phyloP scores from a whole-genome alignment of 768 basidiomycete genomes.

The Lepiota venenata region DNA sequence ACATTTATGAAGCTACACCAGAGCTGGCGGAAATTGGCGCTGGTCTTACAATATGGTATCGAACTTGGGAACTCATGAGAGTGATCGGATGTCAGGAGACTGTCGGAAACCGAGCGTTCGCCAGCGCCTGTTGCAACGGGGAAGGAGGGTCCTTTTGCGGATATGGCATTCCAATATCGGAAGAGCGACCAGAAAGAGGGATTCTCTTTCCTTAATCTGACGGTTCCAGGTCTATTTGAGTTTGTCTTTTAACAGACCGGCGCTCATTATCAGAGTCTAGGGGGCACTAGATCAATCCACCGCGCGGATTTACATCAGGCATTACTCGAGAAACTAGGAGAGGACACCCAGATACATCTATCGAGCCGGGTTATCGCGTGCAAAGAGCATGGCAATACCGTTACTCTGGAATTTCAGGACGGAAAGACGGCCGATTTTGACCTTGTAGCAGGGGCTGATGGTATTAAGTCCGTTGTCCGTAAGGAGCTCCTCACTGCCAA shows the following conservation, averaged over 20 bases:
- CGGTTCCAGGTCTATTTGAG: slow-evolving; percentile 21
- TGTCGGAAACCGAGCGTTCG: slow-evolving; percentile 7
- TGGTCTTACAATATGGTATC: slow-evolving; percentile 30
- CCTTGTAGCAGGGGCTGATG: slow-evolving; percentile 39
- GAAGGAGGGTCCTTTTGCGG: neutral
- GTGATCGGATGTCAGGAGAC: slow-evolving; percentile 17
- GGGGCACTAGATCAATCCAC: slow-evolving; percentile 32
- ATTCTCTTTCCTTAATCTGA: slow-evolving; percentile 21
- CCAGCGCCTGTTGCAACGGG: neutral
- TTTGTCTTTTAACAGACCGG: neutral
- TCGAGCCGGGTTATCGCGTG: slow-evolving; percentile 43
- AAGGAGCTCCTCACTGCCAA: slow-evolving; percentile 18
- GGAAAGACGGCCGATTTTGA: slow-evolving; percentile 45
- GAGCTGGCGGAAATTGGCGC: slow-evolving; percentile 35
- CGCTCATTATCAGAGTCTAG: neutral
- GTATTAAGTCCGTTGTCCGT: slow-evolving; percentile 33
- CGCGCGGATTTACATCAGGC: slow-evolving; percentile 47
- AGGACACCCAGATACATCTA: slow-evolving; percentile 30
- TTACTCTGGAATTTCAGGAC: slow-evolving; percentile 39
- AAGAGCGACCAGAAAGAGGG: slow-evolving; percentile 30
- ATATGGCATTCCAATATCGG: slow-evolving; percentile 23
- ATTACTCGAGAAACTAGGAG: slow-evolving; percentile 36
- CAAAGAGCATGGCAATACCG: slow-evolving; percentile 18
- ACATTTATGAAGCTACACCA: slow-evolving; percentile 38
- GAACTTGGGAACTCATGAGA: slow-evolving; percentile 26